Base-by-base conservation (phyloP, 2,329 filamentous ascomycete genomes). In the Lomentospora prolificans region DNA sequence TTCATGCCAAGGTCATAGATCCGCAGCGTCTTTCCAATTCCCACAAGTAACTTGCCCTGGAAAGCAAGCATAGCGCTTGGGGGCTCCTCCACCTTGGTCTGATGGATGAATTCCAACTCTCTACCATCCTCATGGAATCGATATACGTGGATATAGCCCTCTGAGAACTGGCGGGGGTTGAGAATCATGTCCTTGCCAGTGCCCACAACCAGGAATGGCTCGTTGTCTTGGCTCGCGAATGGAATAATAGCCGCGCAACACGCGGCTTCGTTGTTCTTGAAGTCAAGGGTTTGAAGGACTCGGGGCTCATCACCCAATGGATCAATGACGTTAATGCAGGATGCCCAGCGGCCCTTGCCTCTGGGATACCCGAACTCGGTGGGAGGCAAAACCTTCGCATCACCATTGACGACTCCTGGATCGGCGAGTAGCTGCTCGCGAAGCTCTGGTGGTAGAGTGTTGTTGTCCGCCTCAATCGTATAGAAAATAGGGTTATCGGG, bases 1-100 rank as follows among this genome's bases (percentile, higher is more conserved):
- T 88, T 86, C 79, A 96, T 87, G 60, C 95, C 94, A 12, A 97
- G 82, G 65, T 99, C 95, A 66, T 96, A 99, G 50, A 96, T 81
- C 55, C 89, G 82, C 24, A 99, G 72, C 31, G 87, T 84, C 62
- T 86, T 84, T 56, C 91, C 92, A 51, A 96, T 79, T 50, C 91
- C 94, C n/a, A 87, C 87, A 3, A 95, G 74, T 0, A 99, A 76
- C 61, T 88, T 87, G 28, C 95, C 95, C 68, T 97, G 92, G 75
- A 99, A 99, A 3, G 84, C 79, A n/a, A 94, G 75, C 14, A 99
- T 77, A n/a, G 94, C 92, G 64, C 90, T 83, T 1, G 95, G 90
- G 2, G 92, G 91, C 60, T 90, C 85, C 61, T 95, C 89, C 5
- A 96, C 81, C 64, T 90, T 90, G 0, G 95, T 99, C 70, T 96